A percentile compares a stretch with the other conserved stretches of the same genome.
Conservation (phyloP, 1,284 basidiomycete genomes). For the Xanthoconium separans region DNA sequence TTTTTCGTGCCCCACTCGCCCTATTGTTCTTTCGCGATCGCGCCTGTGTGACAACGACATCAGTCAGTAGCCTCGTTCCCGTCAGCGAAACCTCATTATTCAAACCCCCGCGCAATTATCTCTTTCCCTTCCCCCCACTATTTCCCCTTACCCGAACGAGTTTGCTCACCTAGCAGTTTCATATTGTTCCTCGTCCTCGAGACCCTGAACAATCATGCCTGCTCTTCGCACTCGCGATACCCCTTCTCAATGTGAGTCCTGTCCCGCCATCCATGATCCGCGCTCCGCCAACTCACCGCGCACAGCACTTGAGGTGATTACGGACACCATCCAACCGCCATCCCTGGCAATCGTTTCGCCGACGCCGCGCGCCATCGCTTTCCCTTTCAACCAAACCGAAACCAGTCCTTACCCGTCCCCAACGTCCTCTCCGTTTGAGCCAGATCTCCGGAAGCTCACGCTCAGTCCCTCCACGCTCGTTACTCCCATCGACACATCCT, state of each 20-base stretch:
- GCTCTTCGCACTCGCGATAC: constrained; percentile 73
- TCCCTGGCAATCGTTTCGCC: constrained; percentile 66
- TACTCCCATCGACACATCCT: constrained; percentile 41
- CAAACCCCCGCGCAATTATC: constrained; percentile 33
- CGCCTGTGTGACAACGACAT: constrained; percentile 46
- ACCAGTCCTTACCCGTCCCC: constrained; percentile 64
- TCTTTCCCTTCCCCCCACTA: constrained; percentile 28
- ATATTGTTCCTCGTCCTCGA: constrained; percentile 24
- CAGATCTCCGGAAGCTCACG: constrained; percentile 56
- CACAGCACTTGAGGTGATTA: constrained; percentile 73
- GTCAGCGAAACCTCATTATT: constrained; percentile 46
- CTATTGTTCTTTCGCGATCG: constrained; percentile 57
- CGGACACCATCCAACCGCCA: constrained; percentile 58
- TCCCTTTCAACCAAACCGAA: constrained; percentile 56
- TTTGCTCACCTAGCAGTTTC: constrained; percentile 33
- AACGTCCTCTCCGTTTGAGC: constrained; percentile 66
- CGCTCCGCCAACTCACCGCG: constrained; percentile 29
- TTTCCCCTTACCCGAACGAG: constrained; percentile 32
- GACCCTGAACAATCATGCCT: constrained; percentile 59
- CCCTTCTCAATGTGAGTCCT: constrained; percentile 54
- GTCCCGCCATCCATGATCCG: constrained; percentile 5
- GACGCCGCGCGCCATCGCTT: constrained; percentile 73
- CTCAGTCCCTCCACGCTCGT: constrained; percentile 42
- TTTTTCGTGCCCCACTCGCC: constrained; percentile 57
- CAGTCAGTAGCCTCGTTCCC: constrained; percentile 36